A percentile compares a stretch with the other conserved stretches of the same genome.
Conservation (phyloP, 257 asterid genomes). For the Salvia rosmarinus region DNA sequence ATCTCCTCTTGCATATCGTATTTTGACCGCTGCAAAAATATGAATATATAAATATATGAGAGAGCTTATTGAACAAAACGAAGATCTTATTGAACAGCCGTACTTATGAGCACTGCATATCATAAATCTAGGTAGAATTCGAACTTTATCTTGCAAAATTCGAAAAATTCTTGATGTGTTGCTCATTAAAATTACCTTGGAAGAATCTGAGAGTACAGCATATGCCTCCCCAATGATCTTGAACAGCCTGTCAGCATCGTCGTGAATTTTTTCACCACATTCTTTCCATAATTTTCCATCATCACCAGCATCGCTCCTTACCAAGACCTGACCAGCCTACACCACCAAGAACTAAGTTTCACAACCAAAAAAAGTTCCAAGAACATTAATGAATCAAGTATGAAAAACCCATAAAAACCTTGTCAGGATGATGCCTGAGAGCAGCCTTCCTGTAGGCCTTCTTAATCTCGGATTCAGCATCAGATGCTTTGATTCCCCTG, state of each 20-base stretch:
- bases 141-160: background rate
- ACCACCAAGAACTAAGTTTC: constrained; percentile 36
- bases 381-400: constrained; percentile 14
- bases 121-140: background rate
- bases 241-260: constrained; percentile 88
- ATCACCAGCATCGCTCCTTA: constrained; percentile 65
- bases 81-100: background rate
- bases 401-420: constrained; percentile 51
- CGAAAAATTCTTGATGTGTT: background rate
- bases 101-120: background rate
- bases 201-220: constrained; percentile 81
- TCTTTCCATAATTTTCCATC: constrained; percentile 77
- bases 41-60: background rate
- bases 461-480: constrained; percentile 85
- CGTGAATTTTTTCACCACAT: constrained; percentile 70
- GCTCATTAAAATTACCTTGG: constrained; percentile 55
- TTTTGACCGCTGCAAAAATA: constrained; percentile 60
- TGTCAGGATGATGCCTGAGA: constrained; percentile 95
- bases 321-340: constrained; percentile 83
- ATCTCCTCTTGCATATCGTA: constrained; percentile 68
- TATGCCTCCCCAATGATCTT: constrained; percentile 96
- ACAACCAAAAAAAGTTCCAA: constrained; percentile 22
- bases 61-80: background rate
- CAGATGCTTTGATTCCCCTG: constrained; percentile 89
- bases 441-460: constrained; percentile 97